Percentiles rank a stretch among this genome's conserved stretches.
Conservation (phyloP, 768 basidiomycete species). For the Rhizopogon vinicolor region DNA sequence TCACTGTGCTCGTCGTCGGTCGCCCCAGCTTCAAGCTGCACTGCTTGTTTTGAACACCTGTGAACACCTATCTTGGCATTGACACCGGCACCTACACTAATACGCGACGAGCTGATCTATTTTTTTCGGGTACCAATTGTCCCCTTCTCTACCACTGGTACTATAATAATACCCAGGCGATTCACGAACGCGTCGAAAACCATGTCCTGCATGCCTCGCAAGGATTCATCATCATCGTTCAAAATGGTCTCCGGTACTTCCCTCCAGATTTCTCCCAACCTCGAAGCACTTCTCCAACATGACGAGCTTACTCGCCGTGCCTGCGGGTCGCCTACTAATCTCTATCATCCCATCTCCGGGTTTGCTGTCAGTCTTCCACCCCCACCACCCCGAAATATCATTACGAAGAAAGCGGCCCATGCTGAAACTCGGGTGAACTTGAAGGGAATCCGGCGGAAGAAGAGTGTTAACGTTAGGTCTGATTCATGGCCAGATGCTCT, state of each 20-base stretch:
- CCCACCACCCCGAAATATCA: slow-evolving; percentile 26
- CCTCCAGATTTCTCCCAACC: slow-evolving; percentile 52
- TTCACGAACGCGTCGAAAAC: not conserved
- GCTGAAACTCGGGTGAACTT: slow-evolving; percentile 13
- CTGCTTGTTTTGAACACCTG: too few species aligned
- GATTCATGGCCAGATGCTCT: slow-evolving; percentile 23
- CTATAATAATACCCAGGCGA: too few species aligned
- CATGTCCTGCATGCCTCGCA: not conserved
- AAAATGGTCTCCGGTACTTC: slow-evolving; percentile 11
- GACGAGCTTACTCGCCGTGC: slow-evolving; percentile 43
- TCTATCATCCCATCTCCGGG: slow-evolving; percentile 7
- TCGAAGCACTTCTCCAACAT: slow-evolving; percentile 55
- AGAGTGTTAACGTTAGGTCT: slow-evolving; percentile 5
- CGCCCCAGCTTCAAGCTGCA: too few species aligned
- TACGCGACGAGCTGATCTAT: too few species aligned
- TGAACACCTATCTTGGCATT: too few species aligned
- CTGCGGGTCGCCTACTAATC: slow-evolving; percentile 18
- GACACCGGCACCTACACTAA: too few species aligned
- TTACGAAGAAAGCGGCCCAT: slow-evolving; percentile 11
- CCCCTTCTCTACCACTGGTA: too few species aligned
- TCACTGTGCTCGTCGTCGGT: too few species aligned
- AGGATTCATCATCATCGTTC: not conserved
- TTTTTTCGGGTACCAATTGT: too few species aligned
- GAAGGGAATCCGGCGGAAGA: slow-evolving; percentile 9
- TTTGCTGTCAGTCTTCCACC: slow-evolving; percentile 25